Evolutionary conservation across 2,329 filamentous ascomycete genomes (phyloP).

Genomic region (Aspergillus chevalieri): DNA sequence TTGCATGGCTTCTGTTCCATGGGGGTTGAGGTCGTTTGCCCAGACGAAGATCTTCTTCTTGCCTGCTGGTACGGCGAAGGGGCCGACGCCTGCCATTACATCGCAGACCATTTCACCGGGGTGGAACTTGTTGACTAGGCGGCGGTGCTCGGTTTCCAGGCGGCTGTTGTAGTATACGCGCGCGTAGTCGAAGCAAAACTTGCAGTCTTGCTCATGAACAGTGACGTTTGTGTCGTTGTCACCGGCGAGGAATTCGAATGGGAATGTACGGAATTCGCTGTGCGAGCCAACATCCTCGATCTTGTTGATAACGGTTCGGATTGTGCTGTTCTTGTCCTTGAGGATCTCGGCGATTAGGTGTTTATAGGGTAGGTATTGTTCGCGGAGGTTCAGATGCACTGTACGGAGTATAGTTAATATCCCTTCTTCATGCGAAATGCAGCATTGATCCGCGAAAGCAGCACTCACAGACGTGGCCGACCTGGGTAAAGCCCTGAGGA

Average conservation of each 20-base stretch:
- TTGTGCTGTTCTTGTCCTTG: constrained; percentile 76
- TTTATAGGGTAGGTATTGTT: constrained; percentile 79
- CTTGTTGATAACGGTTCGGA: constrained; percentile 94
- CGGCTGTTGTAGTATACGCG: constrained; percentile 98
- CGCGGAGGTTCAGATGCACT: constrained; percentile 87
- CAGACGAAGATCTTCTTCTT: constrained; percentile 88
- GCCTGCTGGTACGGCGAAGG: constrained; percentile 86
- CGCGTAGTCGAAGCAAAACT: constrained; percentile 88
- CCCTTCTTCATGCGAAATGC: not conserved
- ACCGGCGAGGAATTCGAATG: constrained; percentile 82
- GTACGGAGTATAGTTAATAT: constrained; percentile 9
- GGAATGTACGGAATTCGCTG: constrained; percentile 84
- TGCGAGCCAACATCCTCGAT: constrained; percentile 77
- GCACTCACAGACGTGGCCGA: constrained; percentile 71
- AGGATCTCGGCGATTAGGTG: constrained; percentile 77
- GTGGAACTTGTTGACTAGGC: constrained; percentile 68
- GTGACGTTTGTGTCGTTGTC: constrained; percentile 77
- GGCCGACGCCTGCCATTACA: constrained; percentile 94
- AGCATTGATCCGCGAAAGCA: constrained; percentile 1
- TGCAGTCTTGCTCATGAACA: constrained; percentile 72
- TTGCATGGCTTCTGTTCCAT: constrained; percentile 68
- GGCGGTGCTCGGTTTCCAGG: constrained; percentile 79
- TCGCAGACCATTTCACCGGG: constrained; percentile 88
- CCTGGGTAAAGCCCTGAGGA: constrained; percentile 77
- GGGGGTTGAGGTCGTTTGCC: constrained; percentile 95